phyloP scores from a whole-genome alignment of 2,329 filamentous ascomycete species.

The Reticulascus tulasneorum region DNA sequence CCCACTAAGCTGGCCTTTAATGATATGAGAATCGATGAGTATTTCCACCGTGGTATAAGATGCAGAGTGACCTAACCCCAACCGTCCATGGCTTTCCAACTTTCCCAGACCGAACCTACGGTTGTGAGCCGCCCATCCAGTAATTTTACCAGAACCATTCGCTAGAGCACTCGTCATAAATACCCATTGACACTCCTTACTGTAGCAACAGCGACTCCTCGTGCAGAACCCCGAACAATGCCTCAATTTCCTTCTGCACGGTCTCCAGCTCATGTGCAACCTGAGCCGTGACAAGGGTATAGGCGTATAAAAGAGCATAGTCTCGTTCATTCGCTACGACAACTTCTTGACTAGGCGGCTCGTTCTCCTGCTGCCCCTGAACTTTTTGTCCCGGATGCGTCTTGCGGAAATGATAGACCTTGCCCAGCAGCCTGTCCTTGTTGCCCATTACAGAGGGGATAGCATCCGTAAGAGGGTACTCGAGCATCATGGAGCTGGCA shows the following conservation, averaged over 20 bases:
- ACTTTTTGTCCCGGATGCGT: conserved; percentile 48
- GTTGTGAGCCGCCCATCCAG: too few relatives aligned
- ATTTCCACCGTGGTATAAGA: too few relatives aligned
- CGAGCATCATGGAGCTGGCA: conserved; percentile 88
- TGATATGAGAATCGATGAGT: too few relatives aligned
- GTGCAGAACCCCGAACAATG: conserved; percentile 59
- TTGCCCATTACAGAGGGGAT: conserved; percentile 78
- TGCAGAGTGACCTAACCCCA: too few relatives aligned
- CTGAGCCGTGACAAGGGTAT: conserved; percentile 67
- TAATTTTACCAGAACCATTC: too few relatives aligned
- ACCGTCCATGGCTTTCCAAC: too few relatives aligned
- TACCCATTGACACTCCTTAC: too few relatives aligned
- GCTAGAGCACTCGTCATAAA: too few relatives aligned
- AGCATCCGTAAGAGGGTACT: conserved; percentile 87
- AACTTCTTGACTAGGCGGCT: conserved; percentile 23
- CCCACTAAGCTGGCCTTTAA: too few relatives aligned
- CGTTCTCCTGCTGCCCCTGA: conserved; percentile 28
- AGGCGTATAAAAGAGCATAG: conserved; percentile 90
- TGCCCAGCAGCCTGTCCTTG: conserved; percentile 78
- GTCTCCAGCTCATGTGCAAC: conserved; percentile 61
- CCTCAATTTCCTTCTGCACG: conserved; percentile 58
- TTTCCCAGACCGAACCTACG: too few relatives aligned
- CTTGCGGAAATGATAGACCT: conserved; percentile 82
- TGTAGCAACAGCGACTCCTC: conserved; percentile 56
- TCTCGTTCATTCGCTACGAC: conserved; percentile 65